Percentiles rank a stretch among this genome's conserved stretches.
Conservation (phyloP, 1,139 yeast genomes). For the Suhomyces choctaworum region DNA sequence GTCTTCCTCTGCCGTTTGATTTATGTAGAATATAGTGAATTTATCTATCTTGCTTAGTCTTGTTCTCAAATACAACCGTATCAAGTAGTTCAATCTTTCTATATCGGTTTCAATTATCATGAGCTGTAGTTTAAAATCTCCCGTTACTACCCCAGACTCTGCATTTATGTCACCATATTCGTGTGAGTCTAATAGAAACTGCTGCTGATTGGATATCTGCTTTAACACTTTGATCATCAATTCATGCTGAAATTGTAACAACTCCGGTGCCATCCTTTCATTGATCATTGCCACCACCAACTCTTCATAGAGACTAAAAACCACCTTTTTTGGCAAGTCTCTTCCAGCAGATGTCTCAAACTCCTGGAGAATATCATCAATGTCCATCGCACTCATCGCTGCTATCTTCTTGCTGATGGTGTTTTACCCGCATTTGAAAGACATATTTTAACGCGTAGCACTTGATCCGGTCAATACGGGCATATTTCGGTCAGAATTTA, state of each 20-base stretch:
- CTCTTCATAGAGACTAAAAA: constrained; percentile 26
- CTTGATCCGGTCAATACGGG: not conserved
- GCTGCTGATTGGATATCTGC: constrained; percentile 69
- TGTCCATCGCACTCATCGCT: constrained; percentile 41
- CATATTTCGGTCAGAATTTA: not conserved
- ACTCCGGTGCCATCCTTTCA: constrained; percentile 83
- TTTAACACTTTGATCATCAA: constrained; percentile 58
- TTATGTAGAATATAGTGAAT: constrained; percentile 57
- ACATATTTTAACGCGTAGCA: constrained; percentile 2
- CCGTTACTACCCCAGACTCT: constrained; percentile 40
- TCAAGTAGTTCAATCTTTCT: constrained; percentile 78
- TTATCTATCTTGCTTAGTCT: constrained; percentile 74
- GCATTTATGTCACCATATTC: constrained; percentile 48
- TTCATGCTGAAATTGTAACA: constrained; percentile 66
- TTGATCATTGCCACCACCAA: constrained; percentile 74
- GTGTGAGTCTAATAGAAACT: constrained; percentile 62
- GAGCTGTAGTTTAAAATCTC: constrained; percentile 74
- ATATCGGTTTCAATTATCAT: constrained; percentile 89
- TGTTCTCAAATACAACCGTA: constrained; percentile 77
- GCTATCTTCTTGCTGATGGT: too few species aligned
- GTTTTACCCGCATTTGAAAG: too few species aligned
- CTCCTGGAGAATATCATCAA: constrained; percentile 68
- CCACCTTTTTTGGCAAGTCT: constrained; percentile 5
- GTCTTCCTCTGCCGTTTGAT: constrained; percentile 26
- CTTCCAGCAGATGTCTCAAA: constrained; percentile 41